A percentile compares a stretch with the other conserved stretches of the same genome.
These are phyloP conservation scores for Globisporangium splendens DNA, from an alignment of 352 stramenopile species.

Conservation along the genomic window DNA sequence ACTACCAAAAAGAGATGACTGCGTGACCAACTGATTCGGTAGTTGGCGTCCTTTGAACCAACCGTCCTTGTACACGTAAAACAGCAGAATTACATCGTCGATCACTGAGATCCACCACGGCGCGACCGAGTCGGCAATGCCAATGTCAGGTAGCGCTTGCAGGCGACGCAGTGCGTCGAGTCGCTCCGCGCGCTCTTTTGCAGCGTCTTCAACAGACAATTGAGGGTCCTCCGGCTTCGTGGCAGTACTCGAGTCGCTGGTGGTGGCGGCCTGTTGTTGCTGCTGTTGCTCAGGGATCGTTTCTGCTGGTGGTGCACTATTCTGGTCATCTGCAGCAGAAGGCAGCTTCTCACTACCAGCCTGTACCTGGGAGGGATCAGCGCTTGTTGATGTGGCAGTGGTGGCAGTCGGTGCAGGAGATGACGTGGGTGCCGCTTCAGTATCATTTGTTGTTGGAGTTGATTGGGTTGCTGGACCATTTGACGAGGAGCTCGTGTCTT, in stretches of 20 bases:
- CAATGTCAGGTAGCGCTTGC: conserved; percentile 33
- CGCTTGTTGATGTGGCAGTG: too few relatives aligned
- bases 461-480: too few relatives aligned
- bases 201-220: background rate
- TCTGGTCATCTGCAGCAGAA: too few relatives aligned
- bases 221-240: background rate
- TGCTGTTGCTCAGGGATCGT: too few relatives aligned
- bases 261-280: too few relatives aligned
- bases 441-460: too few relatives aligned
- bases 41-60: conserved; percentile 60
- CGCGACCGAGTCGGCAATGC: conserved; percentile 26
- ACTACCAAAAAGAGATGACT: conserved; percentile 52
- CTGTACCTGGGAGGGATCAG: too few relatives aligned
- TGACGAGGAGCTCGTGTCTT: too few relatives aligned
- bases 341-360: too few relatives aligned
- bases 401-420: too few relatives aligned
- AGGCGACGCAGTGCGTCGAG: conserved; percentile 40
- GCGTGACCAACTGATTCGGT: conserved; percentile 28
- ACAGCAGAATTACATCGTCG: conserved; percentile 71
- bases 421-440: too few relatives aligned
- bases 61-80: conserved; percentile 64
- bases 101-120: conserved; percentile 79
- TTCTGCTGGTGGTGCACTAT: too few relatives aligned
- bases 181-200: conserved; percentile 20
- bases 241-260: background rate